Evolutionary conservation across 2,329 filamentous ascomycete genomes (phyloP).

Genomic region (Passalora sequoiae): DNA sequence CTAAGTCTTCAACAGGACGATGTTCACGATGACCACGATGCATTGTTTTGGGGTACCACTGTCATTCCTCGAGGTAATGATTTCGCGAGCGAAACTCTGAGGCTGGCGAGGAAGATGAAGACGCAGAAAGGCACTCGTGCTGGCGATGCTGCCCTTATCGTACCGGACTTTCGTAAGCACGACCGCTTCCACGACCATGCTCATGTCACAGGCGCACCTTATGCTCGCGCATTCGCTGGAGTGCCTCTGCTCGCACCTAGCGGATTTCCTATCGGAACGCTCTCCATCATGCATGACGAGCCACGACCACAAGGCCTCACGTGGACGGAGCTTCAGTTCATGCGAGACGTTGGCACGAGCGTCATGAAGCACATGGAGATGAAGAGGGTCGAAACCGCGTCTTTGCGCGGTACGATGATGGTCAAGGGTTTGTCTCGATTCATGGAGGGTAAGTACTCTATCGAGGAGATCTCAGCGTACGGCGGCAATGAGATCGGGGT

Average conservation of each 20-base stretch:
- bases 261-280: slow-evolving; percentile 54
- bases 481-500: slow-evolving; percentile 1
- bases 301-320: slow-evolving; percentile 47
- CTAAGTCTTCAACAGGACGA: slow-evolving; percentile 34
- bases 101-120: slow-evolving; percentile 8
- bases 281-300: slow-evolving; percentile 54
- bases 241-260: slow-evolving; percentile 57
- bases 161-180: slow-evolving; percentile 25
- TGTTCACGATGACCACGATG: slow-evolving; percentile 33
- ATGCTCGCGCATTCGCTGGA: slow-evolving; percentile 49
- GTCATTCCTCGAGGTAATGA: slow-evolving; percentile 31
- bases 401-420: slow-evolving; percentile 49
- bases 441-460: slow-evolving; percentile 30
- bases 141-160: slow-evolving; percentile 29
- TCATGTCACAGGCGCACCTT: slow-evolving; percentile 22
- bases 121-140: not conserved
- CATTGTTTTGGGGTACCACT: slow-evolving; percentile 29
- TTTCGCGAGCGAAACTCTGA: slow-evolving; percentile 34
- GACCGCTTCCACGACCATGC: slow-evolving; percentile 20
- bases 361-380: slow-evolving; percentile 59
- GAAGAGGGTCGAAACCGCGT: slow-evolving; percentile 48
- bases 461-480: slow-evolving; percentile 12
- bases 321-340: slow-evolving; percentile 47
- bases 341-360: slow-evolving; percentile 54
- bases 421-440: slow-evolving; percentile 52